phyloP scores from a whole-genome alignment of 2,329 filamentous ascomycete species.

The Nigrograna mackinnonii region DNA sequence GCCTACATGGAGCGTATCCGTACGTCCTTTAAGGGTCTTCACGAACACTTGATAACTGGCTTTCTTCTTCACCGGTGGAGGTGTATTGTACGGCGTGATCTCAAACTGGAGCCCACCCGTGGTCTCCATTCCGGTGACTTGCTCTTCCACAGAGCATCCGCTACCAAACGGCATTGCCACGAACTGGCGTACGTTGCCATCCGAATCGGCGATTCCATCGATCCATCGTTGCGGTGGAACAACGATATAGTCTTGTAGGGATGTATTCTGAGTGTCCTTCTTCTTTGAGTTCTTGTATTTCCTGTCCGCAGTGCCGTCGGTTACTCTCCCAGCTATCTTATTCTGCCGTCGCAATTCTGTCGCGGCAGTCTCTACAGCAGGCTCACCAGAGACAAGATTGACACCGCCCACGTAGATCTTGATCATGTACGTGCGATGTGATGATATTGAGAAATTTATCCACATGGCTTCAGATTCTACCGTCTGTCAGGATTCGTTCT shows the following conservation, averaged over 20 bases:
- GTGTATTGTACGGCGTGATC: constrained; percentile 39
- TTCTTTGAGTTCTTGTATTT: constrained; percentile 20
- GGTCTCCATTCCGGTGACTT: constrained; percentile 48
- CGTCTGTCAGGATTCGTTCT: not conserved
- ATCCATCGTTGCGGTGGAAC: constrained; percentile 46
- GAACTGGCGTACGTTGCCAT: constrained; percentile 51
- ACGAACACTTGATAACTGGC: constrained; percentile 3
- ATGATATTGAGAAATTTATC: constrained; percentile 34
- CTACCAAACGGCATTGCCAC: constrained; percentile 49
- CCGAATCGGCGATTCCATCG: constrained; percentile 42
- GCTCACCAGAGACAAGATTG: constrained; percentile 45
- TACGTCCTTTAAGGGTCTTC: constrained; percentile 61
- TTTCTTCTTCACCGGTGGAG: constrained; percentile 1
- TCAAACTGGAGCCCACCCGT: constrained; percentile 51
- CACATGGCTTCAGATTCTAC: constrained; percentile 47
- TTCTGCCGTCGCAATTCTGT: constrained; percentile 17
- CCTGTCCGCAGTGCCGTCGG: constrained; percentile 18
- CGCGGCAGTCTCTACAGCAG: constrained; percentile 23
- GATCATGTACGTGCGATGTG: constrained; percentile 37
- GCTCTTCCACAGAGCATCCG: constrained; percentile 51
- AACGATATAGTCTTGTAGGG: constrained; percentile 50
- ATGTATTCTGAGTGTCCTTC: not conserved
- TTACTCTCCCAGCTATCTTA: constrained; percentile 1
- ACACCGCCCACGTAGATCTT: constrained; percentile 44
- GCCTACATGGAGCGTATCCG: constrained; percentile 65